Conservation (phyloP, 2,329 filamentous ascomycete genomes). For the Penicillium occitanis region DNA sequence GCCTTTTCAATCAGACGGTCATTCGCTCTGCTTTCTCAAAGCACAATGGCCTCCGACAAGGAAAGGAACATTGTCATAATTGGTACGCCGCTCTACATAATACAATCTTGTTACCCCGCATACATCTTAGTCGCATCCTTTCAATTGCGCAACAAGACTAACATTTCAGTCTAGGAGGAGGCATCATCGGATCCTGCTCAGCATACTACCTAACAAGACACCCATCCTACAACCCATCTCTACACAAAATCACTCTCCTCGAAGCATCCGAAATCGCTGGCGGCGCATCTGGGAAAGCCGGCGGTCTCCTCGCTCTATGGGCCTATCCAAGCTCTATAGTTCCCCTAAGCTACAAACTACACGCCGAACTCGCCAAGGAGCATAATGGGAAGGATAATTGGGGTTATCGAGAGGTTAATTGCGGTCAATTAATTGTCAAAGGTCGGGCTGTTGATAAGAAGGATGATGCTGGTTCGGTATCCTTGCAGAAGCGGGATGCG, state of each 20-base stretch:
- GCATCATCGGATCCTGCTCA: slow-evolving; percentile 87
- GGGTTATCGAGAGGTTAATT: slow-evolving; percentile 80
- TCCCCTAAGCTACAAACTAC: slow-evolving; percentile 78
- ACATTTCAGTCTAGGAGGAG: slow-evolving; percentile 63
- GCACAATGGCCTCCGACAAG: slow-evolving; percentile 34
- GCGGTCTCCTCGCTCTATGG: slow-evolving; percentile 86
- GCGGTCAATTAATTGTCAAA: slow-evolving; percentile 63
- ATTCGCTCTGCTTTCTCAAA: slow-evolving; percentile 24
- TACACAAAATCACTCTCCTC: slow-evolving; percentile 78
- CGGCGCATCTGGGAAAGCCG: slow-evolving; percentile 93
- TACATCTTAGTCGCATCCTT: neutral
- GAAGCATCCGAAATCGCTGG: slow-evolving; percentile 83
- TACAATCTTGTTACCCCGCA: slow-evolving; percentile 11
- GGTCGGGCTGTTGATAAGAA: slow-evolving; percentile 44
- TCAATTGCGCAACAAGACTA: slow-evolving; percentile 18
- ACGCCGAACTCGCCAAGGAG: slow-evolving; percentile 79
- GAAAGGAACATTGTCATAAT: slow-evolving; percentile 44
- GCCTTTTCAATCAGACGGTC: slow-evolving; percentile 26
- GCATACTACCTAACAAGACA: slow-evolving; percentile 91
- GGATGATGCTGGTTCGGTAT: slow-evolving; percentile 43
- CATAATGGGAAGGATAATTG: slow-evolving; percentile 75
- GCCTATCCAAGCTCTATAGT: slow-evolving; percentile 85
- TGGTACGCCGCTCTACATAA: slow-evolving; percentile 28
- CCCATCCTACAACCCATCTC: slow-evolving; percentile 70
- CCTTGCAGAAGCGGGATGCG: slow-evolving; percentile 57